phyloP scores from a whole-genome alignment of 176 grass and related monocot genomes.

The Olyra latifolia region DNA sequence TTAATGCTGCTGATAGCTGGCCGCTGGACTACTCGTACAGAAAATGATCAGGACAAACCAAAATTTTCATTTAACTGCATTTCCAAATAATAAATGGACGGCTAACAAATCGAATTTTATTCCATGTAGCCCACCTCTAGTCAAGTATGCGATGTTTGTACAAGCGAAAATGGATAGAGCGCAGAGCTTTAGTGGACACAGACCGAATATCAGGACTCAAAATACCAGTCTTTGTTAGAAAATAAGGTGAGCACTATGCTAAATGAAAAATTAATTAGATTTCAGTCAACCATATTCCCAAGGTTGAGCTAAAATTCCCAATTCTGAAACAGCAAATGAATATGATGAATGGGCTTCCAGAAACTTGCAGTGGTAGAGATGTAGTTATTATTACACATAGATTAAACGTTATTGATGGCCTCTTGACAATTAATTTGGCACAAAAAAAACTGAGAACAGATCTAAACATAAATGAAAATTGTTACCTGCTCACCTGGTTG shows the following conservation, averaged over 20 bases:
- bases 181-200: neutral
- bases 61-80: slow-evolving; percentile 1
- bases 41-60: slow-evolving; percentile 7
- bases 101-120: neutral
- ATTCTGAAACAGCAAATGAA: slow-evolving; percentile 24
- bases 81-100: slow-evolving; percentile 14
- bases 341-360: neutral
- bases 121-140: slow-evolving; percentile 3
- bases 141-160: slow-evolving; percentile 23
- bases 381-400: neutral
- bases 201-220: neutral
- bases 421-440: slow-evolving; percentile 2
- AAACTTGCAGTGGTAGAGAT: neutral
- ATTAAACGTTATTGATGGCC: neutral
- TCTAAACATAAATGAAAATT: slow-evolving; percentile 29
- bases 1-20: neutral
- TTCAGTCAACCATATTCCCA: neutral
- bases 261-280: neutral
- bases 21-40: neutral
- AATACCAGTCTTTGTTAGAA: slow-evolving; percentile 5
- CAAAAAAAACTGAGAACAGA: neutral
- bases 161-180: neutral
- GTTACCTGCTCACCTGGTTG: slow-evolving; percentile 99
- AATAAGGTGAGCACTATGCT: neutral
- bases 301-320: neutral